Percentiles rank a stretch among this genome's conserved stretches.
Conservation (phyloP, 2,329 filamentous ascomycete species). For the Neophaeococcomyces mojaviensis region DNA sequence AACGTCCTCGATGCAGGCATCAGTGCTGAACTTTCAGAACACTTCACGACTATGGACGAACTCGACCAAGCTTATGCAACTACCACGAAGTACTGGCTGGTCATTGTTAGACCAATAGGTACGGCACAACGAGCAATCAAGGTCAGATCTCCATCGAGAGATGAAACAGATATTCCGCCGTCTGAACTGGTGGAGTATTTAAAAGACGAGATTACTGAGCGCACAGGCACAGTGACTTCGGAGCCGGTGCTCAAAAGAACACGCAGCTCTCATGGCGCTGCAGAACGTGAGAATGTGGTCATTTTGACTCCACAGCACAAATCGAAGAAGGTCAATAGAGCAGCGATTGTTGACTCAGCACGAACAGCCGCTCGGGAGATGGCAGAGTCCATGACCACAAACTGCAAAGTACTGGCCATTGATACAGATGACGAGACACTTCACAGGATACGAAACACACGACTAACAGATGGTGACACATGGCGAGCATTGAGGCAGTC, state of each 20-base stretch:
- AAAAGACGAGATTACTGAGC: conserved; percentile 71
- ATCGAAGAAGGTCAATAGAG: conserved; percentile 86
- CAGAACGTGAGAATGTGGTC: conserved; percentile 56
- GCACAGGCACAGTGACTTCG: conserved; percentile 49
- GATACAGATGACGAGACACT: conserved; percentile 6
- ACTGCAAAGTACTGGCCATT: conserved; percentile 9
- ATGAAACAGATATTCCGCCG: conserved; percentile 73
- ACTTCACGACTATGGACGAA: conserved; percentile 72
- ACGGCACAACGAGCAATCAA: conserved; percentile 57
- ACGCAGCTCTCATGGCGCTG: conserved; percentile 34
- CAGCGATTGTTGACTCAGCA: conserved; percentile 63
- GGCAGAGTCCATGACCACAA: conserved; percentile 6
- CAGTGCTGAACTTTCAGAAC: conserved; percentile 77
- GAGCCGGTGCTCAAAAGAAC: conserved; percentile 30
- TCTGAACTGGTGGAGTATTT: conserved; percentile 73
- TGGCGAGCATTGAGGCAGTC: conserved; percentile 5
- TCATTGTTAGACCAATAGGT: conserved; percentile 61
- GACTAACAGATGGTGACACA: conserved; percentile 4
- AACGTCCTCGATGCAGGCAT: conserved; percentile 77
- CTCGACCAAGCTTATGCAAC: conserved; percentile 60
- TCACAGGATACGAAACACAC: conserved; percentile 19
- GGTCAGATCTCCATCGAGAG: conserved; percentile 68
- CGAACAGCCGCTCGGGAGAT: conserved; percentile 8
- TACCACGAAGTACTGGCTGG: conserved; percentile 71
- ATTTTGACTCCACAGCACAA: conserved; percentile 76